Evolutionary conservation across 208 protist genomes (phyloP).

Genomic region (Leishmania braziliensis): DNA sequence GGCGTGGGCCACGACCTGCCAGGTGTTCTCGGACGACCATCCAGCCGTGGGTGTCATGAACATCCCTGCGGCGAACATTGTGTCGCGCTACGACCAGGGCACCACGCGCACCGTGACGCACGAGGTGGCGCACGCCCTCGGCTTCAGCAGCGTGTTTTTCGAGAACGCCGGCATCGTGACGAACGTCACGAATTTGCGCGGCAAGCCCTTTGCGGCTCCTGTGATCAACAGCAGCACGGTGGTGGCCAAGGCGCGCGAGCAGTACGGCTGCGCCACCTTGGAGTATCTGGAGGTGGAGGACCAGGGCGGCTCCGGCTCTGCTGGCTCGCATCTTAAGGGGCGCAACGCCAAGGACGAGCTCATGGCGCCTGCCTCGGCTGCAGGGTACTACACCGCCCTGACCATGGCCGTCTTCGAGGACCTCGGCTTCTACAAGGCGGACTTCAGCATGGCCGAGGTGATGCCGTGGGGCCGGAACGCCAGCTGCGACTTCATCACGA

Average conservation of each 20-base stretch:
- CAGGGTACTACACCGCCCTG: slow-evolving; percentile 59
- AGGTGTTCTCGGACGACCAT: slow-evolving; percentile 10
- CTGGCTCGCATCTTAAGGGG: slow-evolving; percentile 83
- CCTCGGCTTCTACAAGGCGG: slow-evolving; percentile 72
- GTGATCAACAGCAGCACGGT: background rate
- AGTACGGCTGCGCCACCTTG: slow-evolving; percentile 62
- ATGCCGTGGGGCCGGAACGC: slow-evolving; percentile 72
- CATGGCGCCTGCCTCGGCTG: slow-evolving; percentile 51
- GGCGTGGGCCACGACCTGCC: slow-evolving; percentile 58
- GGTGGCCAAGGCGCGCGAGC: background rate
- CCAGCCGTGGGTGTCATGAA: slow-evolving; percentile 59
- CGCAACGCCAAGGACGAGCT: slow-evolving; percentile 80
- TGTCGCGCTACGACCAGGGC: background rate
- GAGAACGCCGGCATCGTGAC: slow-evolving; percentile 1
- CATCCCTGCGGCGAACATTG: slow-evolving; percentile 41
- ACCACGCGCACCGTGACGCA: slow-evolving; percentile 51
- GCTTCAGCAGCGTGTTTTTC: slow-evolving; percentile 50
- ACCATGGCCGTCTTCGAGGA: slow-evolving; percentile 88
- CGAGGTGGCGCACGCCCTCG: slow-evolving; percentile 87
- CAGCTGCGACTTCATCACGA: slow-evolving; percentile 58
- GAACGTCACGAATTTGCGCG: background rate
- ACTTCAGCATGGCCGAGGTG: slow-evolving; percentile 59
- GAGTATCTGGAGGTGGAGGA: slow-evolving; percentile 82
- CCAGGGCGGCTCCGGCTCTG: background rate
- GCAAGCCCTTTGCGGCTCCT: slow-evolving; percentile 7